Base-by-base conservation (phyloP, 345 rosid genomes). In the Camelina neglecta region DNA sequence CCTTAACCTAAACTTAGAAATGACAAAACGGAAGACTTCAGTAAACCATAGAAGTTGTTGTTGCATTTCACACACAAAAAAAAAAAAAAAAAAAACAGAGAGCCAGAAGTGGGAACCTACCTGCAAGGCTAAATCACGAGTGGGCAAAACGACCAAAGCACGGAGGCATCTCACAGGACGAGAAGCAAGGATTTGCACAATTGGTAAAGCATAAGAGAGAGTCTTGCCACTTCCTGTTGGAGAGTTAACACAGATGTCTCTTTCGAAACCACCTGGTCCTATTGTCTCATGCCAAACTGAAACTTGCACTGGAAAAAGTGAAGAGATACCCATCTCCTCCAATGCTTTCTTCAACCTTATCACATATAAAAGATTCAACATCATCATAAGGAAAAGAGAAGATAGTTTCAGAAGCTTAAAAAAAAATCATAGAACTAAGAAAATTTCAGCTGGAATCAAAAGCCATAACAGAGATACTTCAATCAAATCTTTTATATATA, bases 181-280 rank as follows among this genome's bases (percentile, higher is more conserved):
- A 73, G 86, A 80, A 1, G 97, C 82, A 54, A 95, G 84, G 74
- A 20, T 79, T 71, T 95, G 96, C 49, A 92, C 91, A 4, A 95
- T 89, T 2, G 97, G 97, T 73, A 95, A 84, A 71, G 97, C 97
- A 68, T 95, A 90, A 53, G 99, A 85, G 58, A 92, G 81, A 36
- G 97, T 92, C 82, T 95, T 95, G 55, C 97, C 98, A 78, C 96
- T 90, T 77, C 97, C 97, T 2, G 97, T 91, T 0, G 96, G 98
- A 38, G 99, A 90, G 82, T 95, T 95, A 65, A 90, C 82, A 74
- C 97, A 95, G 42, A 95, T 70, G 69, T 95, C 99, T 60, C 97
- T 77, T 66, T 92, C 89, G 54, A 90, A 95, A 60, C 84, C 81
- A 73, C 99, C 97, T 41, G 96, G 97, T 10, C 98, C 97, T 18